Percentiles rank a stretch among this genome's conserved stretches.
Conservation (phyloP, 768 basidiomycete genomes). For the Naematelia encephala region DNA sequence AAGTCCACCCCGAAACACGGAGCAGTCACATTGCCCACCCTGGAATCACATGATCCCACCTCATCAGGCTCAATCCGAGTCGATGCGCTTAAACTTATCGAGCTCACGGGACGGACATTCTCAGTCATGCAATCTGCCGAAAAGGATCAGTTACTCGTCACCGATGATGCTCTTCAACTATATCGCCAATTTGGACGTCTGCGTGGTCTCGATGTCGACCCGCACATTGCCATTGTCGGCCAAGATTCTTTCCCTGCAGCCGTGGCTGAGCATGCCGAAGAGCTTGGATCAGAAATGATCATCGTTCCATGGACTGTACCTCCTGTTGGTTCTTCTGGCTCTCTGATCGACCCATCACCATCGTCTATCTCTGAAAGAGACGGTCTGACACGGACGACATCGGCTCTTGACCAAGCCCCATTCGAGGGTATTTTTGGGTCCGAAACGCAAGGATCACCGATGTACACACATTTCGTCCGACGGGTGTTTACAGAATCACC, state of each 20-base stretch:
- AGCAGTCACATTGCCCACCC: conserved; percentile 14
- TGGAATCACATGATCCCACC: neutral
- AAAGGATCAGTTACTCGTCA: conserved; percentile 49
- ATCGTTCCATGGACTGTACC: conserved; percentile 73
- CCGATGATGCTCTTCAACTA: conserved; percentile 62
- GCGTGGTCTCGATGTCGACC: conserved; percentile 59
- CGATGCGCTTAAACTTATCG: conserved; percentile 80
- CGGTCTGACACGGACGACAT: conserved; percentile 1
- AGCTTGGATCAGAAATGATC: conserved; percentile 66
- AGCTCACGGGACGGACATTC: conserved; percentile 82
- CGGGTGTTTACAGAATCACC: conserved; percentile 70
- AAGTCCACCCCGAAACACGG: conserved; percentile 26
- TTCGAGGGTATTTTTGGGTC: conserved; percentile 75
- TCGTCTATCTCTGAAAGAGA: conserved; percentile 16
- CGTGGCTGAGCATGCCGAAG: conserved; percentile 62
- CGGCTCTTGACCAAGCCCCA: conserved; percentile 51
- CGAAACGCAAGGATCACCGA: conserved; percentile 52
- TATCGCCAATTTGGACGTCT: conserved; percentile 47
- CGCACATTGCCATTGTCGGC: conserved; percentile 72
- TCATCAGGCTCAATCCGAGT: conserved; percentile 52
- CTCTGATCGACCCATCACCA: conserved; percentile 25
- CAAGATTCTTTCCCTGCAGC: conserved; percentile 67
- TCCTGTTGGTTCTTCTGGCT: conserved; percentile 21
- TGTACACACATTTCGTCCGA: conserved; percentile 79
- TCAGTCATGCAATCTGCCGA: conserved; percentile 78